phyloP scores from a whole-genome alignment of 2,329 filamentous ascomycete genomes.

The Trichoderma citrinoviride region DNA sequence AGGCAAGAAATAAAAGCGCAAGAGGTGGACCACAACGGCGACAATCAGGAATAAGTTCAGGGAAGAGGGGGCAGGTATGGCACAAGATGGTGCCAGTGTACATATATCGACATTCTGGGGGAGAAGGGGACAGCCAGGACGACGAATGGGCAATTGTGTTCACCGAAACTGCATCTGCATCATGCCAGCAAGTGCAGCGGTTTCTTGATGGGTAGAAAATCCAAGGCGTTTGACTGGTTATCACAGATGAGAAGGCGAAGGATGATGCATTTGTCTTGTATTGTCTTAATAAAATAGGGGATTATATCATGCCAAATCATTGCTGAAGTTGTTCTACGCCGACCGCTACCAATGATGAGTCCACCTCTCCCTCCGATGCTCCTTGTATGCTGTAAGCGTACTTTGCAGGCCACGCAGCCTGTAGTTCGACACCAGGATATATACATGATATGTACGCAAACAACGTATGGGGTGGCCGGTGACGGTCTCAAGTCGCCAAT shows the following conservation, averaged over 20 bases:
- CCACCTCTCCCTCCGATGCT: conserved; percentile 22
- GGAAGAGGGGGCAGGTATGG: background rate
- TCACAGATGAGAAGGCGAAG: background rate
- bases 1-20: conserved; percentile 8
- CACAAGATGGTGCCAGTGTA: background rate
- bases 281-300: background rate
- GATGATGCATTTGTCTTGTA: conserved; percentile 1
- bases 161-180: background rate
- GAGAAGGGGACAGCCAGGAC: background rate
- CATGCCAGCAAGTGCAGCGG: background rate
- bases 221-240: conserved; percentile 5
- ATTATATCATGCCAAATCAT: conserved; percentile 14
- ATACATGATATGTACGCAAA: conserved; percentile 17
- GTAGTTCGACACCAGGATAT: background rate
- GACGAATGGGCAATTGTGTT: background rate
- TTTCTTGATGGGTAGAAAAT: background rate
- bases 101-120: background rate
- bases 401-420: background rate
- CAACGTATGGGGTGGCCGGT: background rate
- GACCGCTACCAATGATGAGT: background rate
- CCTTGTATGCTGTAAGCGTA: conserved; percentile 14
- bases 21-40: background rate
- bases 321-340: conserved; percentile 11
- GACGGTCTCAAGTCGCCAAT: conserved; percentile 13
- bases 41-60: too few species aligned